A percentile compares a stretch with the other conserved stretches of the same genome.
phyloP scores from a whole-genome alignment of 768 basidiomycete genomes.

The Auriscalpium microsporum region DNA sequence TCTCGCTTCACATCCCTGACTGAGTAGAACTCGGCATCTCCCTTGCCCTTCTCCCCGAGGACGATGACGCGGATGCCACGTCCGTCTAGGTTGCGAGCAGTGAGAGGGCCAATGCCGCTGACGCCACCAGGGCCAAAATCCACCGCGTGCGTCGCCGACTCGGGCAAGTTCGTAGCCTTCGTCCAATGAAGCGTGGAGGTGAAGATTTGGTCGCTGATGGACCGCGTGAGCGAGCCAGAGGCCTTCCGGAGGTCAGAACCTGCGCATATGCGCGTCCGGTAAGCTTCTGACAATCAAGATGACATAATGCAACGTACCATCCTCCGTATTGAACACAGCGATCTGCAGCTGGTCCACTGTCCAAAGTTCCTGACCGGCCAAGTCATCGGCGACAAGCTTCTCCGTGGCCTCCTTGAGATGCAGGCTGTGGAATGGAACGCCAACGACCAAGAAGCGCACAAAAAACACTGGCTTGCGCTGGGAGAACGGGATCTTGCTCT shows the following conservation, averaged over 20 bases:
- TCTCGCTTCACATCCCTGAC: constrained; percentile 60
- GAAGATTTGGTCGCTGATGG: constrained; percentile 91
- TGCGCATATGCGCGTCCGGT: constrained; percentile 24
- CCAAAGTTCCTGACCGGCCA: constrained; percentile 77
- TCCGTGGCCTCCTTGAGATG: constrained; percentile 73
- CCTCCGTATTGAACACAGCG: constrained; percentile 87
- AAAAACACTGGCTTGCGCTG: constrained; percentile 93
- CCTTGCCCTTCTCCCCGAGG: constrained; percentile 84
- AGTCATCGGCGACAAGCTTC: constrained; percentile 67
- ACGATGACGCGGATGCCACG: constrained; percentile 87
- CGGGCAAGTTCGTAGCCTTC: constrained; percentile 82
- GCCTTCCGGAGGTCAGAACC: constrained; percentile 76
- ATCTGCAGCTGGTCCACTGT: constrained; percentile 57
- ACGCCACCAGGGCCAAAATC: constrained; percentile 96
- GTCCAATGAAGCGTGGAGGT: constrained; percentile 89
- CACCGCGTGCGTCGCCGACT: constrained; percentile 85
- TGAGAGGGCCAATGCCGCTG: constrained; percentile 88
- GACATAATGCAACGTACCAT: constrained; percentile 50
- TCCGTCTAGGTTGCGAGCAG: constrained; percentile 85
- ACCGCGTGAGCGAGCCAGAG: constrained; percentile 69
- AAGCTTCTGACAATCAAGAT: constrained; percentile 8
- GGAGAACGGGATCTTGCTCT: constrained; percentile 89
- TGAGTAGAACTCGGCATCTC: constrained; percentile 80
- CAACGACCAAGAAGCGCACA: constrained; percentile 89
- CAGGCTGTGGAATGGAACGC: constrained; percentile 90